Evolutionary conservation across 495 filamentous ascomycete species (phyloP), one percentile per base, ranked within the genome.

Genomic region (Annulohypoxylon stygium): DNA sequence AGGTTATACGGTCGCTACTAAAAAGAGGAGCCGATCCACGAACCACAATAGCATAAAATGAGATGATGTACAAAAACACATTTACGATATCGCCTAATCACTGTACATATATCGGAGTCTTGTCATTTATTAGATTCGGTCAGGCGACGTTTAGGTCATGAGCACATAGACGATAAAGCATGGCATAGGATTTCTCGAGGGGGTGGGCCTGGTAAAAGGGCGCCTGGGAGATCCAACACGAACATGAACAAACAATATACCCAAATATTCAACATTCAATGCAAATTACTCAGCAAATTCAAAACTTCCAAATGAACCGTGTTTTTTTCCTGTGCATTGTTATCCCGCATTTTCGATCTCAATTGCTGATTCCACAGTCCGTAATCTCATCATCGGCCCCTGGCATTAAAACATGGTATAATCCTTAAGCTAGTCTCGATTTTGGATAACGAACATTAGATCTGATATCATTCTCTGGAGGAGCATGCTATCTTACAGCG

Each of bases 1-100:
- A 61, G 39, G 37, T 61, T 47, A 43, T 61, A 18, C 58, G 58
- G 39, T 61, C 41, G n/a, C 58, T 61, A 9, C 33, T 61, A 43
- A 61, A 61, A 47, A 33, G 58, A 16, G 58, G 58, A 6, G 58
- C 58, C 23, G 58, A 61, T 20, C 58, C 58, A 25, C 39, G 58
- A 14, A 47, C 41, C 5, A 61, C 58, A 20, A 47, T 61, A 47
- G 18, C 58, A 43, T 61, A 25, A 61, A 10, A 55, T 33, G 51
- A 16, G 12, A 57, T 57, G 14, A 37, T 57, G 53, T 26, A 37
- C 33, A 36, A 57, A 16, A 33, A 11, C 47, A 14, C 33, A 18
- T 43, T 11, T 48, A 48, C 39, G 58, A 61, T 36, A 10, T n/a
- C 53, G 33, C 53, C 53, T 20, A 34, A 57, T 36, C 30, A 5